These are phyloP conservation scores for Podospora didyma DNA, from an alignment of 495 filamentous ascomycete species.

Conservation along the genomic window DNA sequence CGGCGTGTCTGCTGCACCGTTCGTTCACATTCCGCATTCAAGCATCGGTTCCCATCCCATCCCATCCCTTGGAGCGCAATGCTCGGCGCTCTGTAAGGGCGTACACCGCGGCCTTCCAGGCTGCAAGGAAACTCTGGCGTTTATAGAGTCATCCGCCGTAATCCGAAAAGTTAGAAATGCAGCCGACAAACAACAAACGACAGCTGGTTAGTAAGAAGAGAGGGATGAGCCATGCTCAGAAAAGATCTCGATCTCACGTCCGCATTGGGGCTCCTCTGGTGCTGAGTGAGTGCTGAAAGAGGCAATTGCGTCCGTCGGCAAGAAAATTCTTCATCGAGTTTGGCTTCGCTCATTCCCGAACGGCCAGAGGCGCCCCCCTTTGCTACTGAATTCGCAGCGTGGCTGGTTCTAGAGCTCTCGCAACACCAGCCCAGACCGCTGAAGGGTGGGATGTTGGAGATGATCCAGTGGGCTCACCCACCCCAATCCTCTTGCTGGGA, in stretches of 20 bases:
- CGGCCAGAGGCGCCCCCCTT: not conserved
- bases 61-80: no score
- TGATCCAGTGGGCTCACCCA: constrained; percentile 4
- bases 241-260: not conserved
- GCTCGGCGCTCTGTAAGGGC: no score
- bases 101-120: no score
- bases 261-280: not conserved
- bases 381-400: not conserved
- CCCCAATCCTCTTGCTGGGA: not conserved
- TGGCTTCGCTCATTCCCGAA: not conserved
- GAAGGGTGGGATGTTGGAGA: constrained; percentile 6
- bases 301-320: not conserved
- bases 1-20: not conserved
- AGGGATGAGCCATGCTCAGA: not conserved
- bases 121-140: no score
- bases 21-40: not conserved
- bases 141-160: no score
- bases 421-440: not conserved
- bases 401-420: not conserved
- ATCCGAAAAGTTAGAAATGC: no score
- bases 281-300: not conserved
- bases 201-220: not conserved
- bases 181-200: no score
- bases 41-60: not conserved
- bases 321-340: not conserved